Base-by-base conservation (phyloP, 805 yeast genomes). In the Spathaspora girioi region DNA sequence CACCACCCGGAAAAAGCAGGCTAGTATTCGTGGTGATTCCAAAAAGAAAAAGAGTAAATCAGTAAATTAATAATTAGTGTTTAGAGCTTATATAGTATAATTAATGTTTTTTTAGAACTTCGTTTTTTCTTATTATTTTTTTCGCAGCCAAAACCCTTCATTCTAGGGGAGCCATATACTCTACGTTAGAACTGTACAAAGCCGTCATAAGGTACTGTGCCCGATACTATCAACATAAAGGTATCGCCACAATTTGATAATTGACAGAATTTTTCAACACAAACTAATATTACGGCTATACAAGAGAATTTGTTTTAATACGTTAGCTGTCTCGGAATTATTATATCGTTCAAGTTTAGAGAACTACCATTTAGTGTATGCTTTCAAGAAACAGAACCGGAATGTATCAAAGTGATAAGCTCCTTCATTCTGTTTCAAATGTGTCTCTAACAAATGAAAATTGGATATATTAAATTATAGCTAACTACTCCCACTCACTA, bases 401-500 rank as follows among this genome's bases (percentile, higher is more conserved):
- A n/a, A n/a, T n/a, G n/a, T n/a, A n/a, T n/a, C n/a, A n/a, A n/a
- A n/a, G n/a, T n/a, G n/a, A n/a, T n/a, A n/a, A n/a, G n/a, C n/a
- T n/a, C n/a, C n/a, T n/a, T n/a, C n/a, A n/a, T n/a, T n/a, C n/a
- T n/a, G n/a, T n/a, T n/a, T n/a, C n/a, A n/a, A n/a, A n/a, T n/a
- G n/a, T 23, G 26, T 23, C 26, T 23, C 3, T 23, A 23, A 23
- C 26, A 23, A n/a, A 23, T 23, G 6, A 23, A 23, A 29, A 5
- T 10, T 8, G 17, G 5, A 35, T 5, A 14, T 35, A 35, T 4
- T n/a, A 35, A 32, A 32, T 32, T 35, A 14, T 3, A 31, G 12
- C 35, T 42, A 19, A 42, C 44, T 55, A 70, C 52, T 70, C 76
- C 76, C 76, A 71, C 52, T 71, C 76, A 26, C 73, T 61, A 19